Conservation (phyloP, 208 protist genomes). For the Strigomonas oncopelti region DNA sequence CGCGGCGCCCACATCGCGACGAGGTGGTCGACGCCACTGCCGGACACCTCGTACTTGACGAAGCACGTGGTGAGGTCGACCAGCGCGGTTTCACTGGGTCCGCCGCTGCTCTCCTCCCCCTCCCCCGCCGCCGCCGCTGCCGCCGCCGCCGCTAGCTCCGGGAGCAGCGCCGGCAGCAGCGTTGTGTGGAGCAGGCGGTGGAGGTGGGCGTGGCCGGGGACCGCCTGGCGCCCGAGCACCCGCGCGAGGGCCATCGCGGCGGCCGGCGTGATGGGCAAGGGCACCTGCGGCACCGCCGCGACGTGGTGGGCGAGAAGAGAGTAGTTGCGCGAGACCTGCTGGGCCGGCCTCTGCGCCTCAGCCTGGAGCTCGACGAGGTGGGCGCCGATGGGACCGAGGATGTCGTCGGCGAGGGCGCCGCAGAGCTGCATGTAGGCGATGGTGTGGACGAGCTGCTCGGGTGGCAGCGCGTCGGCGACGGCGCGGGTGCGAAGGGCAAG, state of each 20-base stretch:
- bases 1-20: conserved; percentile 43
- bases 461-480: conserved; percentile 27
- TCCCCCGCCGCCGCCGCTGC: neutral
- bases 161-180: conserved; percentile 52
- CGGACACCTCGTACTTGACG: conserved; percentile 61
- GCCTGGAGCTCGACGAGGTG: conserved; percentile 18
- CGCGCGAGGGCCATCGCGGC: conserved; percentile 44
- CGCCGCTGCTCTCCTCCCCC: neutral
- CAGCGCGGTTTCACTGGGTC: conserved; percentile 20
- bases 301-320: conserved; percentile 27
- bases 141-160: conserved; percentile 19
- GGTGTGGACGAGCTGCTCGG: conserved; percentile 25
- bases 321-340: conserved; percentile 24
- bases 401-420: conserved; percentile 65
- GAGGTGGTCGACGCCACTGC: conserved; percentile 45
- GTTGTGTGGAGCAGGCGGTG: conserved; percentile 63
- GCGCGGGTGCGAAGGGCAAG: conserved; percentile 52
- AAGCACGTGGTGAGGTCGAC: conserved; percentile 44
- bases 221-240: conserved; percentile 43
- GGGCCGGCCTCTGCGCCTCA: neutral
- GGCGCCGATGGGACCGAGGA: conserved; percentile 52
- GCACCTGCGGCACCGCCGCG: conserved; percentile 9
- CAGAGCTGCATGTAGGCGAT: conserved; percentile 57
- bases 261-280: conserved; percentile 19
- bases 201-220: conserved; percentile 63